Evolutionary conservation across 768 basidiomycete species (phyloP).

Genomic region (Exidia glandulosa): DNA sequence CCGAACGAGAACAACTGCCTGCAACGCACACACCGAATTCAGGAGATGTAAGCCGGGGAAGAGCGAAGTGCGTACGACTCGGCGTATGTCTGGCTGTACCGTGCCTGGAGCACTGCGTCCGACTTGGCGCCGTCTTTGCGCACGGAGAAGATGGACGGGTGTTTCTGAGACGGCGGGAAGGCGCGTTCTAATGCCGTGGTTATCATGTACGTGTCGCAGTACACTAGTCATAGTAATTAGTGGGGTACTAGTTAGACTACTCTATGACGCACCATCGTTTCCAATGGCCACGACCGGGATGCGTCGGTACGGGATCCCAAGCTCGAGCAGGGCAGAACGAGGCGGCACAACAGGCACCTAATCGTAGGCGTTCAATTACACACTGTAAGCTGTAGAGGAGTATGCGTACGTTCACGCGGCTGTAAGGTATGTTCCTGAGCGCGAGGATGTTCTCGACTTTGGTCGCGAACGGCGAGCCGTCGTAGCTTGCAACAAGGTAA

Average conservation of each 20-base stretch:
- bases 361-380: neutral
- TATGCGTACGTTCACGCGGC: neutral
- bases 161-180: constrained; percentile 38
- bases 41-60: neutral
- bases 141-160: constrained; percentile 37
- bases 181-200: constrained; percentile 40
- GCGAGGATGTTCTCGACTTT: constrained; percentile 43
- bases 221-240: constrained; percentile 16
- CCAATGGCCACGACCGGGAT: constrained; percentile 52
- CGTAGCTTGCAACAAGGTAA: constrained; percentile 27
- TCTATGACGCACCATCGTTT: constrained; percentile 25
- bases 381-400: neutral
- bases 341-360: constrained; percentile 42
- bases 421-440: constrained; percentile 33
- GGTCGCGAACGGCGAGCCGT: constrained; percentile 37
- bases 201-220: constrained; percentile 50
- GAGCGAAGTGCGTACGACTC: constrained; percentile 16
- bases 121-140: constrained; percentile 29
- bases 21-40: neutral
- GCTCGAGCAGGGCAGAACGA: constrained; percentile 43
- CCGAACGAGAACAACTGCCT: constrained; percentile 31
- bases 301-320: constrained; percentile 44
- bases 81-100: constrained; percentile 34
- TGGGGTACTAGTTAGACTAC: neutral
- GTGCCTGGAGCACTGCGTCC: constrained; percentile 39